Evolutionary conservation across 345 rosid genomes (phyloP).

Genomic region (Brassica carinata): DNA sequence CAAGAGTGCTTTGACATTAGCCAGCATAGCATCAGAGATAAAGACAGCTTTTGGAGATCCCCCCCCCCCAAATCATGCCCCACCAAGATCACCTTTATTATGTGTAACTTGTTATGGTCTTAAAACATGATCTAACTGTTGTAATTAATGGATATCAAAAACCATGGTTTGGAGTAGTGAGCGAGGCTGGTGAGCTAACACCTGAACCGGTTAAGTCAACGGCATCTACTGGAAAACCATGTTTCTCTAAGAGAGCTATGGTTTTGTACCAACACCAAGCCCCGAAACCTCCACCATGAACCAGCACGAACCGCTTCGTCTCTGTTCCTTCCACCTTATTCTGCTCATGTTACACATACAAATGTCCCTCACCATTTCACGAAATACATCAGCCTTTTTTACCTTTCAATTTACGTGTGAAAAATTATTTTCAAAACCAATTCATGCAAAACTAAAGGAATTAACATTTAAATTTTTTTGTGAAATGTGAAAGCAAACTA

Average conservation of each 20-base stretch:
- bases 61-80: conserved; percentile 98
- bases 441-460: too few relatives aligned
- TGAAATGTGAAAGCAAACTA: too few relatives aligned
- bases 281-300: conserved; percentile 87
- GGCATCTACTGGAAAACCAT: conserved; percentile 62
- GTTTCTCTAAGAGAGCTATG: conserved; percentile 58
- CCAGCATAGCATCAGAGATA: conserved; percentile 84
- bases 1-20: conserved; percentile 74
- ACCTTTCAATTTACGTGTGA: too few relatives aligned
- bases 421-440: too few relatives aligned
- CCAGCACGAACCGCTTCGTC: conserved; percentile 62
- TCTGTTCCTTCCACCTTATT: conserved; percentile 47
- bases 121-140: background rate
- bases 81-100: conserved; percentile 64
- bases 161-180: conserved; percentile 71
- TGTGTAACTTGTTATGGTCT: background rate
- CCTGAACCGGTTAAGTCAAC: conserved; percentile 71
- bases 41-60: too few relatives aligned
- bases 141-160: background rate
- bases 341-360: conserved; percentile 31
- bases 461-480: too few relatives aligned
- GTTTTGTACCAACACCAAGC: conserved; percentile 92
- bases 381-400: background rate
- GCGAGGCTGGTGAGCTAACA: conserved; percentile 65
- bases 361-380: conserved; percentile 2